phyloP scores from a whole-genome alignment of 495 filamentous ascomycete genomes.

The Penicillium arizonense region DNA sequence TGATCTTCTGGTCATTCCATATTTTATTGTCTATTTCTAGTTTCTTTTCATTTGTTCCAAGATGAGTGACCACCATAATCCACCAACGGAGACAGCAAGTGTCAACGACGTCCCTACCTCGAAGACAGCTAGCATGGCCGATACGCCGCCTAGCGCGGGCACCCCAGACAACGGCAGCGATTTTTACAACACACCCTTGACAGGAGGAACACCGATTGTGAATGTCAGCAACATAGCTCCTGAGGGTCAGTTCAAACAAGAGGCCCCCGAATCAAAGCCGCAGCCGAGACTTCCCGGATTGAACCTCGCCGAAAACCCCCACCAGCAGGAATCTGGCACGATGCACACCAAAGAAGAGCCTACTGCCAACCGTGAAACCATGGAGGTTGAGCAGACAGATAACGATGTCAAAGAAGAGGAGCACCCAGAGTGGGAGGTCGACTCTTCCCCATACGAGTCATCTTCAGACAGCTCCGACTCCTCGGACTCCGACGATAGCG shows the following conservation, averaged over 20 bases:
- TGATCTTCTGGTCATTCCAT: slow-evolving; percentile 14
- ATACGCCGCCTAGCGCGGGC: slow-evolving; percentile 35
- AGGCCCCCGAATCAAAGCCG: slow-evolving; percentile 15
- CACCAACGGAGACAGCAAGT: slow-evolving; percentile 6
- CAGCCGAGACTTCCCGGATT: slow-evolving; percentile 39
- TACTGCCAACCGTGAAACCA: slow-evolving; percentile 21
- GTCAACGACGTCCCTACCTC: slow-evolving; percentile 19
- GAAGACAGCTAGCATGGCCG: slow-evolving; percentile 24
- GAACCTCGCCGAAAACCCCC: slow-evolving; percentile 32
- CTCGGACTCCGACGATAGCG: slow-evolving; percentile 58
- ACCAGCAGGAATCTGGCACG: slow-evolving; percentile 14
- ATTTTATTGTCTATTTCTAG: background rate
- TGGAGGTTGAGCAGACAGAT: slow-evolving; percentile 30
- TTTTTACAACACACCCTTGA: slow-evolving; percentile 42
- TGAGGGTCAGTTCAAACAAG: background rate
- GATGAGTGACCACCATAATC: slow-evolving; percentile 47
- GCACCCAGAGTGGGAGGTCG: slow-evolving; percentile 71
- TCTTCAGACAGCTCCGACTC: slow-evolving; percentile 54
- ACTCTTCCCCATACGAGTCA: slow-evolving; percentile 61
- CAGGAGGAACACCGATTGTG: slow-evolving; percentile 24
- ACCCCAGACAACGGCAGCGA: slow-evolving; percentile 42
- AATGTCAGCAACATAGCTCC: slow-evolving; percentile 1
- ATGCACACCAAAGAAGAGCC: background rate
- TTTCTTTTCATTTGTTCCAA: slow-evolving; percentile 6
- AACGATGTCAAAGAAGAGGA: slow-evolving; percentile 45